Base-by-base conservation (phyloP, 2,329 filamentous ascomycete species). In the Epichloe sylvatica region DNA sequence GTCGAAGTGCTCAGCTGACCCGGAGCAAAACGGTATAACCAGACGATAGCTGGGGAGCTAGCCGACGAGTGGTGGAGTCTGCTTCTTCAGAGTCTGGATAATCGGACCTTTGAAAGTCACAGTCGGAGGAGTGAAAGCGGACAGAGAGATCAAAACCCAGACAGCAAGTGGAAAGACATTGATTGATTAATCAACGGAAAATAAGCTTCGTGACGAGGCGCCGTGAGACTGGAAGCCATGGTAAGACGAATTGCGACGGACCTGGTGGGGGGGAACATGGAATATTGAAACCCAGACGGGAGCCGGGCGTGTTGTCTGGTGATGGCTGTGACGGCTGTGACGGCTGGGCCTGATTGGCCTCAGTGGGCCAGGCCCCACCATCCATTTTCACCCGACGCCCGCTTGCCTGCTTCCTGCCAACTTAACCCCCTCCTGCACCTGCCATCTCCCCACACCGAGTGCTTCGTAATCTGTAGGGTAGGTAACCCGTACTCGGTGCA, bases 1-100 rank as follows among this genome's bases (percentile, higher is more conserved):
- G 9, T 39, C 17, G 23, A 47, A 35, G 33, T 23, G 49, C 49
- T 46, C 43, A 50, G 44, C 49, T 50, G 38, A 50, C 33, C 44
- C 44, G 40, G 6, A 36, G 6, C 19, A 37, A 37, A 17, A 17
- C 45, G 35, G 19, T 38, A 11, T 19, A 37, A 44, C 23, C 23
- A 17, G 15, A 34, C 23, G 42, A 35, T 34, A 35, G 46, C 17
- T 12, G 25, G 38, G 19, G 34, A 47, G 39, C 49, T 38, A 43
- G 38, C 38, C 8, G 34, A 21, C 30, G 13, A 8, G 15, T 19
- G 9, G 41, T 44, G 15, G 41, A 45, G 43, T 45, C 39, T 41
- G 39, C 3, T 25, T 30, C 40, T 30, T 43, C 40, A 38, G 15
- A 17, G 13, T 37, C 35, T n/a, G 35, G 35, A 37, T n/a, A 44